Evolutionary conservation across 805 yeast species (phyloP).

Genomic region (Yarrowia sp.): DNA sequence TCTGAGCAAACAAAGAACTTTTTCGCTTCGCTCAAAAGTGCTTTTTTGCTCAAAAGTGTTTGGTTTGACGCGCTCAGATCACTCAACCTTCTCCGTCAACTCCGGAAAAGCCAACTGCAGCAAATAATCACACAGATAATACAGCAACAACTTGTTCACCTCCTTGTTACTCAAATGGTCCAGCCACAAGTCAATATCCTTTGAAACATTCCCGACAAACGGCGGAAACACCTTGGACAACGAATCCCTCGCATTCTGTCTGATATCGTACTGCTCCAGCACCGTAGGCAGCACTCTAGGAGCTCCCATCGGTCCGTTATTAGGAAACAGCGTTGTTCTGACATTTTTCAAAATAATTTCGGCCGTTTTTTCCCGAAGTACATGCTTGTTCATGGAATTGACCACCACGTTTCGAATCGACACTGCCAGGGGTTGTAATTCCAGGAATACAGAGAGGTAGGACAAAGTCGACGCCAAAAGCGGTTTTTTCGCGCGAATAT

Average conservation of each 20-base stretch:
- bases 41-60: no score
- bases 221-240: conserved; percentile 32
- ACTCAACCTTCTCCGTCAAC: conserved; percentile 29
- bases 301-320: conserved; percentile 52
- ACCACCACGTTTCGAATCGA: conserved; percentile 29
- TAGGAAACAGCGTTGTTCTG: conserved; percentile 48
- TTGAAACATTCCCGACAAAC: conserved; percentile 26
- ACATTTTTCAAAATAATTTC: conserved; percentile 36
- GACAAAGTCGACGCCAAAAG: background rate
- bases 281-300: conserved; percentile 45
- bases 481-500: conserved; percentile 1
- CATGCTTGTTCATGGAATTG: conserved; percentile 23
- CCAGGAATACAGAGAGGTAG: conserved; percentile 22
- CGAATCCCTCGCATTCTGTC: conserved; percentile 28
- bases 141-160: conserved; percentile 38
- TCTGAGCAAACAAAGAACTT: no score
- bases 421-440: conserved; percentile 29
- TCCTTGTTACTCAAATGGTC: conserved; percentile 34
- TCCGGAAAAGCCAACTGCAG: conserved; percentile 36
- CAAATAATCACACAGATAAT: conserved; percentile 35
- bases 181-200: conserved; percentile 33
- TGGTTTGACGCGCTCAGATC: no score
- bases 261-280: conserved; percentile 41
- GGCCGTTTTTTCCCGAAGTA: conserved; percentile 30
- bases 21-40: no score